Evolutionary conservation across 345 rosid species (phyloP).

Genomic region (Schrenkiella parvula): DNA sequence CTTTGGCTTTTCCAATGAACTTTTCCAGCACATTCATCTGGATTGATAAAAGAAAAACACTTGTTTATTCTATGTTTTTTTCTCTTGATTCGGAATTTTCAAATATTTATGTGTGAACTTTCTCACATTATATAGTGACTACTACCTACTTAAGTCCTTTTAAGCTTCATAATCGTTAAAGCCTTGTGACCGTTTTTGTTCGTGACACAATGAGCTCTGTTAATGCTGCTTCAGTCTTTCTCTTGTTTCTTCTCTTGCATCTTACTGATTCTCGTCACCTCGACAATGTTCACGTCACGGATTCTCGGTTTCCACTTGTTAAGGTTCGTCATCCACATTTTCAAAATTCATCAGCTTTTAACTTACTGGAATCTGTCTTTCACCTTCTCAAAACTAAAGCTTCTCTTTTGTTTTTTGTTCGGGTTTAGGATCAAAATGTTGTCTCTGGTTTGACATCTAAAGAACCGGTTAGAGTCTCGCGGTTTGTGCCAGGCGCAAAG

Average conservation of each 20-base stretch:
- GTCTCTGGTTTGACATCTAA: conserved; percentile 9
- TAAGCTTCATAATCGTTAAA: conserved; percentile 3
- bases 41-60: conserved; percentile 15
- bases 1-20: conserved; percentile 27
- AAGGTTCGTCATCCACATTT: conserved; percentile 24
- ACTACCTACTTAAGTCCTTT: neutral
- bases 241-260: conserved; percentile 27
- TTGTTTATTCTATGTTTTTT: neutral
- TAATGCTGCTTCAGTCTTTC: conserved; percentile 14
- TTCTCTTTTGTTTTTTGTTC: neutral
- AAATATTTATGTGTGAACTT: conserved; percentile 9
- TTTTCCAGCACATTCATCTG: conserved; percentile 27
- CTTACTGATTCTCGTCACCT: conserved; percentile 30
- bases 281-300: conserved; percentile 4
- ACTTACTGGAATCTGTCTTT: neutral
- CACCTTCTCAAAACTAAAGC: neutral
- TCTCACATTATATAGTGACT: conserved; percentile 20
- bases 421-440: conserved; percentile 16
- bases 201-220: conserved; percentile 18
- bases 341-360: neutral
- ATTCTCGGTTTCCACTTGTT: neutral
- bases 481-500: neutral
- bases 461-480: conserved; percentile 12
- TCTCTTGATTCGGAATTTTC: neutral
- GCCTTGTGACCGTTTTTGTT: neutral